Base-by-base conservation (phyloP, 2,329 filamentous ascomycete species). In the Cladophialophora psammophila region DNA sequence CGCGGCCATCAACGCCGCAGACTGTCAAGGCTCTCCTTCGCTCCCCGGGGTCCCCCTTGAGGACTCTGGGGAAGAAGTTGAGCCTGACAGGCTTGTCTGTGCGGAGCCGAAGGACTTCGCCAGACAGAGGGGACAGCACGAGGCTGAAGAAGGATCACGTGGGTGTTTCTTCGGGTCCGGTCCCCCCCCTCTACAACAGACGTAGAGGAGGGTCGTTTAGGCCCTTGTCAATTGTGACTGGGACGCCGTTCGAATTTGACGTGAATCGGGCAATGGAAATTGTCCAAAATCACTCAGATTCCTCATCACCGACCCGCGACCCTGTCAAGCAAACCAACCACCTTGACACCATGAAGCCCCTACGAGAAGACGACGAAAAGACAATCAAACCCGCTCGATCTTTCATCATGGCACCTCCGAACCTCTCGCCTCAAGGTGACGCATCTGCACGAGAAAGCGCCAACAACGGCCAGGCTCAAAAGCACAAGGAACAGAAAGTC, bases 241-340 rank as follows among this genome's bases (percentile, higher is more conserved):
- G 59, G 31, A 20, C 35, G n/a, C 69, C 69, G 31, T 71, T 73
- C 48, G 57, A 72, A 53, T 67, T 69, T 56, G 67, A 73, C 38
- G 57, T 67, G 13, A 48, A 55, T 26, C 45, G 60, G 34, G 64
- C 61, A 5, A 60, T 72, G 62, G 66, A 70, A 45, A 57, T 60
- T 42, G 57, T 67, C 52, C 60, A 68, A 60, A 52, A 62, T 36
- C 62, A 66, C 10, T 50, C 45, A 26, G 26, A 50, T 48, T 36
- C 20, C 58, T 52, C 40, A 55, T n/a, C 61, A 26, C 48, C 52
- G 8, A 38, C 36, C 55, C 50, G 53, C 42, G 42, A 56, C 45
- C 62, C 45, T n/a, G 38, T 48, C 40, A 55, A 66, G 18, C 50
- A 63, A 36, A 40, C 7, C 54, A 31, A 20, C 54, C 40, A 48